Evolutionary conservation across 805 yeast genomes (phyloP).

Genomic region (Spathaspora sp.): DNA sequence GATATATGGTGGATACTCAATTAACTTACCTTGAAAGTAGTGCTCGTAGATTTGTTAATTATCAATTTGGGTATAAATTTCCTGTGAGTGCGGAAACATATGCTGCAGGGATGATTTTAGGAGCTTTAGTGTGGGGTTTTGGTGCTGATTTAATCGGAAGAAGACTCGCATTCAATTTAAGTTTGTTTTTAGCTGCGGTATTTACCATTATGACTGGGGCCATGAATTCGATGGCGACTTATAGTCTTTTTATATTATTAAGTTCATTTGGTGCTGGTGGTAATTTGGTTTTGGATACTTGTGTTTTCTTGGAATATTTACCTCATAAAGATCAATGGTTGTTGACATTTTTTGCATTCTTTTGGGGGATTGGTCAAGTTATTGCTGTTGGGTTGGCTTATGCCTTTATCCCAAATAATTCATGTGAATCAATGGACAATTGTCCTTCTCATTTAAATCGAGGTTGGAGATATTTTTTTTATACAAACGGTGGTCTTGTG

Average conservation of each 20-base stretch:
- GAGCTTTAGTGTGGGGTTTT: slow-evolving; percentile 54
- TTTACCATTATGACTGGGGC: slow-evolving; percentile 24
- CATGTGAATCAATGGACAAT: slow-evolving; percentile 35
- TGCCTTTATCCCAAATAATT: slow-evolving; percentile 49
- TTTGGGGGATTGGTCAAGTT: slow-evolving; percentile 64
- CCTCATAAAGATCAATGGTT: slow-evolving; percentile 24
- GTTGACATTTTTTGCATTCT: slow-evolving; percentile 38
- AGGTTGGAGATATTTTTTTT: slow-evolving; percentile 60
- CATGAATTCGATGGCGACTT: slow-evolving; percentile 21
- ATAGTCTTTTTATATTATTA: slow-evolving; percentile 19
- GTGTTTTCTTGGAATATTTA: slow-evolving; percentile 23
- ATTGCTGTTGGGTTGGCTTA: slow-evolving; percentile 49
- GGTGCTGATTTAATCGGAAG: slow-evolving; percentile 55
- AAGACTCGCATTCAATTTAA: slow-evolving; percentile 42
- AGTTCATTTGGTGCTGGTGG: slow-evolving; percentile 25
- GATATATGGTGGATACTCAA: slow-evolving; percentile 54
- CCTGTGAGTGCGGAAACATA: slow-evolving; percentile 40
- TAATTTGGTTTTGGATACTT: slow-evolving; percentile 25
- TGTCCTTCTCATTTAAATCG: slow-evolving; percentile 47
- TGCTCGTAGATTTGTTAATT: slow-evolving; percentile 43
- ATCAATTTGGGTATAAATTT: slow-evolving; percentile 43
- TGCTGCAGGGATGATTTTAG: slow-evolving; percentile 44
- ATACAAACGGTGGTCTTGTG: slow-evolving; percentile 49
- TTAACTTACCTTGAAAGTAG: slow-evolving; percentile 45
- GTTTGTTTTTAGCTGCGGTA: slow-evolving; percentile 18